phyloP scores from a whole-genome alignment of 176 grass and related monocot species.

The Paspalum vaginatum region DNA sequence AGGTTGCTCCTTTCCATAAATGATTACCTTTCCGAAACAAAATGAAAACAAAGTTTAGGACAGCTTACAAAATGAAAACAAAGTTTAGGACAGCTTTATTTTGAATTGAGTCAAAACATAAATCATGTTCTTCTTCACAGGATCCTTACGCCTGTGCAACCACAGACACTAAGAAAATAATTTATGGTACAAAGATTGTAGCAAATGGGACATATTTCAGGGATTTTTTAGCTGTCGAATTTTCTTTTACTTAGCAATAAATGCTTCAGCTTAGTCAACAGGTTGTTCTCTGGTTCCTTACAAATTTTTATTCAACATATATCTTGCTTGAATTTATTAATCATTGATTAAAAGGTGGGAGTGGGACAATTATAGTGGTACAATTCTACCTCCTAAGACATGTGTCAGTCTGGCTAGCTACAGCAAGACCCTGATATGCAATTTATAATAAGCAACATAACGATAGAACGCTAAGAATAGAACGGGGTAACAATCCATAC shows the following conservation, averaged over 20 bases:
- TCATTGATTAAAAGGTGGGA: background rate
- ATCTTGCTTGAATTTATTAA: background rate
- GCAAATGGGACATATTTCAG: background rate
- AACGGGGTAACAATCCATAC: background rate
- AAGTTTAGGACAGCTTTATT: slow-evolving; percentile 7
- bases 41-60: slow-evolving; percentile 18
- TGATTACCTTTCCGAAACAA: slow-evolving; percentile 43
- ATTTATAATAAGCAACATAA: background rate
- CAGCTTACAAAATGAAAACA: background rate
- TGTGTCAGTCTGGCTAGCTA: background rate
- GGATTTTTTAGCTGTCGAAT: background rate
- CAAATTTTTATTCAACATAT: background rate
- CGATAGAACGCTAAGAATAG: background rate
- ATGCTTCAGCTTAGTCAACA: background rate
- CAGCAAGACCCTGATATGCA: background rate
- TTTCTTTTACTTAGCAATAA: background rate
- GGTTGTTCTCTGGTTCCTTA: background rate
- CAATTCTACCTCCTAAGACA: background rate
- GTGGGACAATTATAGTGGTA: no score
- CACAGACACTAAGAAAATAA: slow-evolving; percentile 9
- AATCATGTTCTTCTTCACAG: slow-evolving; percentile 1
- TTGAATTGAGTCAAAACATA: slow-evolving; percentile 17
- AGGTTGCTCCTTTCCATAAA: slow-evolving; percentile 58
- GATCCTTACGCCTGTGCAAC: background rate
- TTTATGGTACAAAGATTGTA: background rate